Conservation (phyloP, 1,284 basidiomycete species). For the Malassezia vespertilionis region DNA sequence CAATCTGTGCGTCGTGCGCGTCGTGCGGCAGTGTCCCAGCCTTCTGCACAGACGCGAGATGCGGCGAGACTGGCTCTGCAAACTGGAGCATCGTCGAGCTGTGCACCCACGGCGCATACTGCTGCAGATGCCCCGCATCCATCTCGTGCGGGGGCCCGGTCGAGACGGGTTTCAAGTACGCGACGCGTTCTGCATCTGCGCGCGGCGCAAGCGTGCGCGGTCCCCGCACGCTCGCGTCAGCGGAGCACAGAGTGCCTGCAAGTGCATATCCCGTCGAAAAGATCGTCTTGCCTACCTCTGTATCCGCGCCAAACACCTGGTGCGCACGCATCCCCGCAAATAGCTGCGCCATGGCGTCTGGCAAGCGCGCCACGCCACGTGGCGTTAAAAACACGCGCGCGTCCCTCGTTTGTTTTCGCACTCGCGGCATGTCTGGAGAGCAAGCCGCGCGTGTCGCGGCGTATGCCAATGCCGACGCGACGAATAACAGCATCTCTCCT, state of each 20-base stretch:
- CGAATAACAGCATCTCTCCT: not conserved
- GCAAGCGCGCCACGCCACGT: not conserved
- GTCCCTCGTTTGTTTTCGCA: not conserved
- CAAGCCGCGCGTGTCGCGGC: not conserved
- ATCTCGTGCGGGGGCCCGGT: conserved; percentile 31
- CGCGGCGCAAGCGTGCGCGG: not conserved
- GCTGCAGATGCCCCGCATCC: conserved; percentile 32
- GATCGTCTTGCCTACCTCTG: conserved; percentile 47
- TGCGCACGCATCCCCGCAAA: conserved; percentile 3
- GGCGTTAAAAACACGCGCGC: not conserved
- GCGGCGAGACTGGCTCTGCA: conserved; percentile 81
- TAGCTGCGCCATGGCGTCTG: conserved; percentile 7
- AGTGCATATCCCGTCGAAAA: conserved; percentile 44
- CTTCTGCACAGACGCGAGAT: conserved; percentile 66
- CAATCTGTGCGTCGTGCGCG: conserved; percentile 56
- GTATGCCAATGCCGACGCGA: not conserved
- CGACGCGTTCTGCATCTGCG: conserved; percentile 23
- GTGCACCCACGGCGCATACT: conserved; percentile 33
- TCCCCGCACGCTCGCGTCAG: not conserved
- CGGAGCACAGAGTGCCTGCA: conserved; percentile 27
- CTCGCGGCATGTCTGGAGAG: not conserved
- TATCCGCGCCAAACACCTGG: conserved; percentile 45
- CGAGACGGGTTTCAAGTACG: conserved; percentile 44
- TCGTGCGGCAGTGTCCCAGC: conserved; percentile 45
- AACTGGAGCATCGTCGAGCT: conserved; percentile 71